phyloP scores from a whole-genome alignment of 345 rosid species.

The Erucastrum elatum region DNA sequence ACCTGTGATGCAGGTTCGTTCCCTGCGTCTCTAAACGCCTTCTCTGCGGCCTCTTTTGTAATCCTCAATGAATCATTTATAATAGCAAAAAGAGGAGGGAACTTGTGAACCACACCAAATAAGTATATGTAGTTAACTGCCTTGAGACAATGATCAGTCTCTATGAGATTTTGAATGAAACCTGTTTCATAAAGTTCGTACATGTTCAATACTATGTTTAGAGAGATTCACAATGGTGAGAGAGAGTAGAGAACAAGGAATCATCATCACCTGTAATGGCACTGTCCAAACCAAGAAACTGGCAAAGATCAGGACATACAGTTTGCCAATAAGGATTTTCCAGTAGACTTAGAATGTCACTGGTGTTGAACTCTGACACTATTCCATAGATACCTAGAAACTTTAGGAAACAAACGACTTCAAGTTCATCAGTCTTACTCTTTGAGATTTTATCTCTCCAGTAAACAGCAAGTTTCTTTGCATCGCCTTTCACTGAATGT shows the following conservation, averaged over 20 bases:
- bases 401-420: conserved; percentile 44
- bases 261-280: conserved; percentile 26
- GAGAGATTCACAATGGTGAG: neutral
- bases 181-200: conserved; percentile 2
- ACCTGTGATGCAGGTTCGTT: conserved; percentile 23
- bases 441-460: conserved; percentile 43
- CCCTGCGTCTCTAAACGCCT: conserved; percentile 6
- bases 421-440: conserved; percentile 33
- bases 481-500: conserved; percentile 34
- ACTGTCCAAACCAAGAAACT: conserved; percentile 39
- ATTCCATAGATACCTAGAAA: conserved; percentile 47
- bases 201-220: neutral
- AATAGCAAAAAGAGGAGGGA: conserved; percentile 35
- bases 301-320: conserved; percentile 38
- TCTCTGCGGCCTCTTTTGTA: conserved; percentile 23
- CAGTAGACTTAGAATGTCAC: conserved; percentile 40
- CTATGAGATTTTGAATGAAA: conserved; percentile 39
- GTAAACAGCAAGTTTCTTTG: conserved; percentile 35
- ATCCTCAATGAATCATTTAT: conserved; percentile 39
- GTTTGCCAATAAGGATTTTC: conserved; percentile 32
- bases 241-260: neutral
- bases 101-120: conserved; percentile 38
- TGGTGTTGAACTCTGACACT: conserved; percentile 39
- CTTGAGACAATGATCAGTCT: conserved; percentile 29
- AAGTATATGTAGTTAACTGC: conserved; percentile 45